phyloP scores from a whole-genome alignment of 225 moss, liverwort and hornwort species.

The Lunularia cruciata region DNA sequence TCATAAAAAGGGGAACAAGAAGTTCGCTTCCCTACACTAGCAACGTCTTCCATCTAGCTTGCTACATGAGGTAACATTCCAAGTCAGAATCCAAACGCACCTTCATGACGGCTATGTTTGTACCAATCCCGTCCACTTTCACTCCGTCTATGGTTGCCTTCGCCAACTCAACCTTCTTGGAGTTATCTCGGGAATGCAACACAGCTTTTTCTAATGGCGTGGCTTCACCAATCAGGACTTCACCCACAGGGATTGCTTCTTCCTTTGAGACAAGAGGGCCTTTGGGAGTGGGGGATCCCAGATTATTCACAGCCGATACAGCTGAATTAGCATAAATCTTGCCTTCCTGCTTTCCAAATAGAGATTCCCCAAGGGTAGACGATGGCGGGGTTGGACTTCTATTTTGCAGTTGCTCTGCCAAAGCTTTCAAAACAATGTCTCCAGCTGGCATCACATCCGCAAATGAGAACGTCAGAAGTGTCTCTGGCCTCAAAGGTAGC shows the following conservation, averaged over 20 bases:
- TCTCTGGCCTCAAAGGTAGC: conserved; percentile 69
- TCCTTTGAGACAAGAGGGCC: conserved; percentile 42
- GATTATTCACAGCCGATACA: conserved; percentile 42
- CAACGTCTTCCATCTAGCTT: too few relatives aligned
- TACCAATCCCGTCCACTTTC: conserved; percentile 93
- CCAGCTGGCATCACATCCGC: conserved; percentile 85
- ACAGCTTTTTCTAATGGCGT: conserved; percentile 93
- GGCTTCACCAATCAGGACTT: conserved; percentile 77
- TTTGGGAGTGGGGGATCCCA: conserved; percentile 64
- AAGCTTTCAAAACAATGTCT: conserved; percentile 76
- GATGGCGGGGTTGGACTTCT: conserved; percentile 44
- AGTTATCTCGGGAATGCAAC: conserved; percentile 73
- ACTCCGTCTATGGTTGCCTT: conserved; percentile 86
- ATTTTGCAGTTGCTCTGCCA: conserved; percentile 70
- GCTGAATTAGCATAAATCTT: conserved; percentile 54
- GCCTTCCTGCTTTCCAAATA: conserved; percentile 54
- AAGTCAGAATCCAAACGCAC: conserved; percentile 29
- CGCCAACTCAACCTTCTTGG: conserved; percentile 78
- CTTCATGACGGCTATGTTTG: conserved; percentile 93
- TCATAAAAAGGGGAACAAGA: too few relatives aligned
- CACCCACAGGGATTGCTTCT: conserved; percentile 68
- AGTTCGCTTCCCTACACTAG: too few relatives aligned
- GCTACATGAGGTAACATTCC: too few relatives aligned
- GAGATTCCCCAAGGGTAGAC: conserved; percentile 39
- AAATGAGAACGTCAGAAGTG: conserved; percentile 78